phyloP scores from a whole-genome alignment of 805 yeast species.

The Debaryomyces castellii region DNA sequence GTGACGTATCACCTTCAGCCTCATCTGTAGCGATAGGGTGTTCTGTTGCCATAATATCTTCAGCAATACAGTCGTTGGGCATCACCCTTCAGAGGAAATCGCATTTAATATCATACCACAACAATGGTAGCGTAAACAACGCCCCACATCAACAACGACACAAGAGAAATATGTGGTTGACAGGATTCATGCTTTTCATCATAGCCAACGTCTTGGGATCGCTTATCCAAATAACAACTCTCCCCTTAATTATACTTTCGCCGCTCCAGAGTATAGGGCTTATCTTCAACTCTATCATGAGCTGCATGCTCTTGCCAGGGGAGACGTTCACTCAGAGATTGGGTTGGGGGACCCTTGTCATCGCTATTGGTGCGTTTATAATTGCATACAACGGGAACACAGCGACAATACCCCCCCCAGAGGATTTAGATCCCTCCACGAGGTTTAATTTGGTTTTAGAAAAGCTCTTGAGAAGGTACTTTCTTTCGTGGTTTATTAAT shows the following conservation, averaged over 20 bases:
- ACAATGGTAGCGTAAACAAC: constrained; percentile 22
- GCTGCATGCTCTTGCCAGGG: constrained; percentile 64
- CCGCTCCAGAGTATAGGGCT: constrained; percentile 86
- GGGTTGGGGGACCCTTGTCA: constrained; percentile 62
- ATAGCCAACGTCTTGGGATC: constrained; percentile 78
- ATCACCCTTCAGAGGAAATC: constrained; percentile 80
- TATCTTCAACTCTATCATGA: constrained; percentile 74
- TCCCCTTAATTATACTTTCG: constrained; percentile 76
- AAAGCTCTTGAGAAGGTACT: constrained; percentile 39
- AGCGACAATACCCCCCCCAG: constrained; percentile 17
- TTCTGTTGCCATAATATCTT: constrained; percentile 67
- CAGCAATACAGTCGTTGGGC: constrained; percentile 80
- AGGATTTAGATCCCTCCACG: constrained; percentile 19
- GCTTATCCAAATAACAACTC: constrained; percentile 75
- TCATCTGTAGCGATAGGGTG: constrained; percentile 55
- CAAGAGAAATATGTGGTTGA: constrained; percentile 65
- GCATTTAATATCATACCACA: constrained; percentile 49
- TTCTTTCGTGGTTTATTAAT: constrained; percentile 55
- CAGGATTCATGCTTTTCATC: constrained; percentile 71
- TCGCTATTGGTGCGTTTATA: constrained; percentile 70
- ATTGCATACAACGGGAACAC: constrained; percentile 73
- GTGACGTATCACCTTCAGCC: constrained; percentile 2
- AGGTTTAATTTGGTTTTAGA: constrained; percentile 42
- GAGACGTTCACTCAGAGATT: constrained; percentile 65
- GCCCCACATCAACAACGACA: constrained; percentile 32